These are phyloP conservation scores for Schizophyllum commune DNA, from an alignment of 1,284 basidiomycete genomes.

Conservation along the genomic window DNA sequence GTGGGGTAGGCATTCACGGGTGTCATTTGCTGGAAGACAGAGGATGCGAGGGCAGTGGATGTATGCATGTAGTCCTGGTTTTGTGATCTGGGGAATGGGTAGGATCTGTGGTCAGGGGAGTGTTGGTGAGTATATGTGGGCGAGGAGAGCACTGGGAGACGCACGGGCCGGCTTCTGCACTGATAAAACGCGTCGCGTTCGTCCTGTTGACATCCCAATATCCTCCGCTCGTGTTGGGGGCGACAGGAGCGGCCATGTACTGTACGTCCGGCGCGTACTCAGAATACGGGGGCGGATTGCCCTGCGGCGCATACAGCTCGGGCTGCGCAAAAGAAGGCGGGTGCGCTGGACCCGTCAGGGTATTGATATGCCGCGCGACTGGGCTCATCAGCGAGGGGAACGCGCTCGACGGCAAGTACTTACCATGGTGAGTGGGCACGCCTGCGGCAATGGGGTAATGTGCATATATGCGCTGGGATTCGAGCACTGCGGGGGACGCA, in stretches of 20 bases:
- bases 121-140: constrained; percentile 7
- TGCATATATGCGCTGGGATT: constrained; percentile 54
- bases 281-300: constrained; percentile 44
- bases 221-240: constrained; percentile 30
- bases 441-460: constrained; percentile 64
- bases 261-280: constrained; percentile 49
- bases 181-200: constrained; percentile 42
- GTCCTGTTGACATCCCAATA: constrained; percentile 49
- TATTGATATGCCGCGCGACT: constrained; percentile 61
- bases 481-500: constrained; percentile 33
- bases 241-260: constrained; percentile 36
- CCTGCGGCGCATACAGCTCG: constrained; percentile 39
- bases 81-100: constrained; percentile 31
- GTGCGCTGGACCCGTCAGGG: constrained; percentile 44
- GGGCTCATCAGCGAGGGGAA: constrained; percentile 6
- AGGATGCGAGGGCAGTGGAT: constrained; percentile 49
- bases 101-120: constrained; percentile 19
- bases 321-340: constrained; percentile 58
- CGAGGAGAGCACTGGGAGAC: constrained; percentile 18
- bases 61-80: constrained; percentile 27
- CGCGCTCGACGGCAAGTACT: constrained; percentile 9
- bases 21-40: constrained; percentile 50
- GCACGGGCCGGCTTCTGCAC: constrained; percentile 37
- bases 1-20: constrained; percentile 60
- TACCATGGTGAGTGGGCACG: constrained; percentile 63